Base-by-base conservation (phyloP, 164 flowering plant genomes). In the Buxus sempervirens region DNA sequence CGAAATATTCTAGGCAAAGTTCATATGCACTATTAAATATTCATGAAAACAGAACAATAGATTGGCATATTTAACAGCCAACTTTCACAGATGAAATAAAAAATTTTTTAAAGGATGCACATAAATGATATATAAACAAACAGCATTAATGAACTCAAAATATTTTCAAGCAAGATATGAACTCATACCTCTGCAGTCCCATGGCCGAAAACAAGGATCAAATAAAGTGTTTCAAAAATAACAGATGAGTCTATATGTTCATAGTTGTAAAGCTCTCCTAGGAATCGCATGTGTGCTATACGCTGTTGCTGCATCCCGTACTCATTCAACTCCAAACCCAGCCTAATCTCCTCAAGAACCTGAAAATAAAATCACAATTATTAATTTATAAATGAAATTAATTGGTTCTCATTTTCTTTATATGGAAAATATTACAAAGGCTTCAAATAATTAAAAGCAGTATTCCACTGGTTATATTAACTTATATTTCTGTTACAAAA, bases 231-330 rank as follows among this genome's bases (percentile, higher is more conserved):
- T 68, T 96, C 98, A 77, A 96, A 96, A 49, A 96, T 86, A 54
- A 93, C 89, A 69, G 97, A 92, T 20, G 99, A 93, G 65, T 96
- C 99, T 53, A 91, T 88, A 67, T 83, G 98, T 73, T 93, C 96
- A 81, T 87, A 93, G 77, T 93, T 96, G 82, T 96, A 96, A n/a
- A 96, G 84, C 77, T 96, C 99, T 66, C 99, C 99, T 64, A 96
- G 77, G 80, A 93, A 90, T 26, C 97, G 83, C 97, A 91, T 90
- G 73, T 87, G 93, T 45, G 98, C 96, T 68, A 96, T 70, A 38
- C 98, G 97, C 24, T 81, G 82, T 72, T 96, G 99, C 79, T 96
- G 98, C 90, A 82, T 87, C 51, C 93, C 94, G 81, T 85, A 95
- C 59, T 96, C 96, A 79, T 96, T 96, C 77, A 86, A 73, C 79